Evolutionary conservation across 169 alveolate genomes (phyloP).

Genomic region (Babesia sp.): DNA sequence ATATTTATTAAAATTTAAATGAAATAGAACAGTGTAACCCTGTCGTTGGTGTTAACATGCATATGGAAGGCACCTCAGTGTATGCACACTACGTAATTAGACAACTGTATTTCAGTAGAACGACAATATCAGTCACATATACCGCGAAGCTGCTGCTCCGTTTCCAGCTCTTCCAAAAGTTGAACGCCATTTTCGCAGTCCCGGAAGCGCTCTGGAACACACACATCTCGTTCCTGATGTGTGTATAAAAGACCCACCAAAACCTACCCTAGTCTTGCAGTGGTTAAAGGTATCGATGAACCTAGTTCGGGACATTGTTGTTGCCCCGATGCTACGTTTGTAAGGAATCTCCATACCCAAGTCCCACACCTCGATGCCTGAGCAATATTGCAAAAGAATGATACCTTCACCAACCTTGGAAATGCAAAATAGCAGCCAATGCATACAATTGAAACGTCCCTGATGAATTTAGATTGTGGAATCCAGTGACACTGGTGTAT

Average conservation of each 20-base stretch:
- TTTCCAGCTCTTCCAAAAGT: not conserved
- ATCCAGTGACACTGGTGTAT: slow-evolving; percentile 76
- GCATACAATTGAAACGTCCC: slow-evolving; percentile 76
- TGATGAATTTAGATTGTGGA: slow-evolving; percentile 64
- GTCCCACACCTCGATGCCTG: slow-evolving; percentile 72
- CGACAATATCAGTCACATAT: not conserved
- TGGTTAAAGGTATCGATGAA: slow-evolving; percentile 50
- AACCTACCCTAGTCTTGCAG: slow-evolving; percentile 27
- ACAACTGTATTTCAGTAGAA: not conserved
- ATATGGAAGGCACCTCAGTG: too few relatives aligned
- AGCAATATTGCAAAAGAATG: not conserved
- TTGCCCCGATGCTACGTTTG: slow-evolving; percentile 70
- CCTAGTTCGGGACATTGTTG: slow-evolving; percentile 43
- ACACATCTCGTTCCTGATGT: slow-evolving; percentile 23
- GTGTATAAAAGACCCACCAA: not conserved
- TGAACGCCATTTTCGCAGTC: slow-evolving; percentile 9
- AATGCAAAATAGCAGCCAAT: slow-evolving; percentile 67
- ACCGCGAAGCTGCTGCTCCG: slow-evolving; percentile 4
- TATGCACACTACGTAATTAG: not conserved
- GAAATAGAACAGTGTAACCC: too few relatives aligned
- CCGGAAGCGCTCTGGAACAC: slow-evolving; percentile 40
- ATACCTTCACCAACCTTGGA: slow-evolving; percentile 22
- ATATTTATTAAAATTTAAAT: not conserved
- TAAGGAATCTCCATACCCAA: slow-evolving; percentile 75
- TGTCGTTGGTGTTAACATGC: too few relatives aligned